Evolutionary conservation across 2,329 filamentous ascomycete genomes (phyloP).

Genomic region (Penicillium thymicola): DNA sequence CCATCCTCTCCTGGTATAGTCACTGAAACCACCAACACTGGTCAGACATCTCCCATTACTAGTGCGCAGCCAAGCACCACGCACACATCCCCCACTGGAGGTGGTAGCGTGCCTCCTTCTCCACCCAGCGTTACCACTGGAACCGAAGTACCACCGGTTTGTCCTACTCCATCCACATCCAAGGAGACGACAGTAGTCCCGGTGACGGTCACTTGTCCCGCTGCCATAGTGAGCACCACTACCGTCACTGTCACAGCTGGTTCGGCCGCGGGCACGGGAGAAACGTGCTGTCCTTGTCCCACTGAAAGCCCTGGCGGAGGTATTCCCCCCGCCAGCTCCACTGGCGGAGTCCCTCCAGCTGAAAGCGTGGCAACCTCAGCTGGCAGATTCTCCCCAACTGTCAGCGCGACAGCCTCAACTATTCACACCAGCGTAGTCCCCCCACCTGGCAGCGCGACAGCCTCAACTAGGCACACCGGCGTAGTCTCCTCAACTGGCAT

Average conservation of each 20-base stretch:
- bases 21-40: neutral
- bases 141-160: neutral
- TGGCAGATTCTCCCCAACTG: too few species aligned
- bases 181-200: slow-evolving; percentile 1
- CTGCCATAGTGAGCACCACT: neutral
- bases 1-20: neutral
- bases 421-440: neutral
- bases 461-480: neutral
- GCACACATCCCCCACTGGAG: neutral
- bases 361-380: neutral
- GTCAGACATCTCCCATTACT: neutral
- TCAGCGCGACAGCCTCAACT: too few species aligned
- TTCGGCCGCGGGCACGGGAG: neutral
- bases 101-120: neutral
- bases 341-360: neutral
- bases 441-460: neutral
- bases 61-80: neutral
- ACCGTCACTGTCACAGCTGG: slow-evolving; percentile 3
- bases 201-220: slow-evolving; percentile 4
- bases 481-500: neutral
- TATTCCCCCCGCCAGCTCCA: neutral
- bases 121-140: neutral
- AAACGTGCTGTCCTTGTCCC: neutral
- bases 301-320: neutral
- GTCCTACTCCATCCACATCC: neutral